These are phyloP conservation scores for Aspergillus novoparasiticus DNA, from an alignment of 2,329 filamentous ascomycete species.

Conservation along the genomic window DNA sequence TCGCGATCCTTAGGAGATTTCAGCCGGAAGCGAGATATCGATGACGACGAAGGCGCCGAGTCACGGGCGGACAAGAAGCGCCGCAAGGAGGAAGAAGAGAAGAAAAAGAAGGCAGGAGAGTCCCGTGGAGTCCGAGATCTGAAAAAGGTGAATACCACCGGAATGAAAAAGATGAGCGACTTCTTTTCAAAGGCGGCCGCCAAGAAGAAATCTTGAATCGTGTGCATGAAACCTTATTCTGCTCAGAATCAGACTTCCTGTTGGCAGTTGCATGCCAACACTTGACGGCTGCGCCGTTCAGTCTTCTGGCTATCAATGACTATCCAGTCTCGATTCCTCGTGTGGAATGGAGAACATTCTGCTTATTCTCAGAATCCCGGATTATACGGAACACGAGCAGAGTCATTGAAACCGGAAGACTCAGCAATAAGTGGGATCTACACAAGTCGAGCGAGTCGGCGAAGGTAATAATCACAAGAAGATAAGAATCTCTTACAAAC, in stretches of 20 bases:
- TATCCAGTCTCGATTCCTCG: background rate
- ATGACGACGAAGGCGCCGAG: conserved; percentile 48
- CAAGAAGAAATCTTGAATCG: conserved; percentile 36
- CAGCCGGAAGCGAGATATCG: conserved; percentile 42
- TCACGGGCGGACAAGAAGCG: conserved; percentile 76
- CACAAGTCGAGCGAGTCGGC: background rate
- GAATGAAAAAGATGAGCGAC: conserved; percentile 96
- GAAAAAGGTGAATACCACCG: conserved; percentile 84
- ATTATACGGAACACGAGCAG: background rate
- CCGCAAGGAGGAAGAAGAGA: conserved; percentile 86
- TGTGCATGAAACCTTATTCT: background rate
- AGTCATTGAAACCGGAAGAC: background rate
- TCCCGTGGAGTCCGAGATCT: conserved; percentile 77
- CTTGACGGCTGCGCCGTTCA: no score
- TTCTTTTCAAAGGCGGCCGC: conserved; percentile 75
- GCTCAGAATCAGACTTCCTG: background rate
- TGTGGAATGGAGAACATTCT: background rate
- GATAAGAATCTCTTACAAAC: background rate
- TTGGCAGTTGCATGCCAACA: background rate
- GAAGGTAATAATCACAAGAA: background rate
- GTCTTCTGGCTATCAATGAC: background rate
- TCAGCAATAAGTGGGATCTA: background rate
- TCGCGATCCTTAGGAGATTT: conserved; percentile 60
- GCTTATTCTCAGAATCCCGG: background rate
- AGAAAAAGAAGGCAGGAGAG: conserved; percentile 73